Base-by-base conservation (phyloP, 495 filamentous ascomycete genomes). In the Lineolata rhizophorae region DNA sequence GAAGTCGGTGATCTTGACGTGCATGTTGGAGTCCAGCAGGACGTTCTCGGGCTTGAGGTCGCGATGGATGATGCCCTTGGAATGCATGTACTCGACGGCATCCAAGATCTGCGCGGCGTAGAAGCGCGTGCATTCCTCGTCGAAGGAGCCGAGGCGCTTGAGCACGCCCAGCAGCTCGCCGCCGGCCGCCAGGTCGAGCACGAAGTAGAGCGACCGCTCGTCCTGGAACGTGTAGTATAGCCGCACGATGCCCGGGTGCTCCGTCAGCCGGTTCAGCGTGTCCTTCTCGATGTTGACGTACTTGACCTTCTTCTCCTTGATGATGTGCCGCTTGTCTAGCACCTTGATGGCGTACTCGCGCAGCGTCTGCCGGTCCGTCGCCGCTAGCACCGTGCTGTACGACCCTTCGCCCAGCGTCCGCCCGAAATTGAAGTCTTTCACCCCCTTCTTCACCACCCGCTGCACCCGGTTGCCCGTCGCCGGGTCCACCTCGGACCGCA, bases 261-360 rank as follows among this genome's bases (percentile, higher is more conserved):
- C 87, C 11, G 82, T 93, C 32, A 99, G 57, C 36, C 84, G 72
- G 47, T 99, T 99, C 20, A 99, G 62, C 6, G 90, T 93, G 53
- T 99, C 83, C 57, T 92, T 94, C 56, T 99, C 90, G 41, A 99
- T 95, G 52, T 94, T 94, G 48, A 99, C 90, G 50, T 99, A 99
- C 60, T 99, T 99, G 41, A 99, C 90, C 61, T 99, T 99, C 53
- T 85, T 93, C 56, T 99, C 90, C 58, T 94, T 95, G 61, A 99
- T 95, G 44, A 99, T 99, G 53, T 99, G 90, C 40, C 82, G 72
- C 57, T 99, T 99, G 54, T 95, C 87, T 25, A 99, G 62, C 17
- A 99, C 85, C 49, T 99, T 99, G 55, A 99, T 85, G 18, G 90
- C 90, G 47, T 93, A 95, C 51, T 99, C 90, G 39, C 90, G 87